Evolutionary conservation across 352 stramenopile species (phyloP), one percentile per base, ranked within the genome.

Genomic region (Pythium monospermum): DNA sequence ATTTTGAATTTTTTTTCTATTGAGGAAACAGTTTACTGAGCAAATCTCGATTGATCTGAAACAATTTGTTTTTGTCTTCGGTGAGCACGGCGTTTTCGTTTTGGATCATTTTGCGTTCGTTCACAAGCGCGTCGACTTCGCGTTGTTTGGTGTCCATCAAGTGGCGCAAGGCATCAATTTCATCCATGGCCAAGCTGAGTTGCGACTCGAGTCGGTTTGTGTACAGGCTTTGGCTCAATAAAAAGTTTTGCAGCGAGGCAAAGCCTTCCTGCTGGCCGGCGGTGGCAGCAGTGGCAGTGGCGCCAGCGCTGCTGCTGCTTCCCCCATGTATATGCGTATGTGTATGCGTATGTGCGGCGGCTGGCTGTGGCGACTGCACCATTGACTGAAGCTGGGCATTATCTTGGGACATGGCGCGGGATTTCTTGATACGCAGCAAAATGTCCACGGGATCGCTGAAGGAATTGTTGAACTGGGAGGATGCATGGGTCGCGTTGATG

Each of bases 401-500:
- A 31, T 68, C 59, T 28, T 53, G 43, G 1, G 59, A 68, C 49
- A 59, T 58, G 13, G 59, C 54, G 15, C 63, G 61, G n/a, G 75
- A 89, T 36, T 89, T 82, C 53, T 89, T 89, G 57, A 89, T 87
- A 16, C 73, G 75, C 12, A 89, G 52, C 37, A 89, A 44, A 38
- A 89, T 85, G 33, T 87, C 75, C n/a, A 89, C 78, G 1, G 78
- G 78, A 43, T 89, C 78, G 39, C 67, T 87, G 42, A 86, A 85
- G 2, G 77, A 85, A 41, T 74, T 81, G 21, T 59, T 68, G 37
- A 82, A 82, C 27, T 59, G 59, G 15, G 67, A 57, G 27, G n/a
- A n/a, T n/a, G n/a, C n/a, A n/a, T n/a, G n/a, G n/a, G n/a, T n/a
- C n/a, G n/a, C n/a, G n/a, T n/a, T n/a, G n/a, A n/a, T n/a, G n/a